A percentile compares a stretch with the other conserved stretches of the same genome.
Conservation (phyloP, 2,329 filamentous ascomycete species). For the Neurospora sp. region DNA sequence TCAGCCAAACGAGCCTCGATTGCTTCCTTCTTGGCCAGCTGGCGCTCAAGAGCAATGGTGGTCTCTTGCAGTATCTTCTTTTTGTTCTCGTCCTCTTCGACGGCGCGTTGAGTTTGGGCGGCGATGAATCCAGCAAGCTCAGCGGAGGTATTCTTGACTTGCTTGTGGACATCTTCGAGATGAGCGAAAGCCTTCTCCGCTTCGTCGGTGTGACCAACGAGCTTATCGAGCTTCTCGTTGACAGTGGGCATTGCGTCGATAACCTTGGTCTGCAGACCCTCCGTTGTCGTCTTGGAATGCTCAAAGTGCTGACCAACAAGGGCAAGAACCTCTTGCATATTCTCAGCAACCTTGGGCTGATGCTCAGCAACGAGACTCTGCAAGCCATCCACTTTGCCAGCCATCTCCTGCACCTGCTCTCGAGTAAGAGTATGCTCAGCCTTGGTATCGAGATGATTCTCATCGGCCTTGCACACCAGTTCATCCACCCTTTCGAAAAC, state of each 20-base stretch:
- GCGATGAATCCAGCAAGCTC: slow-evolving; percentile 78
- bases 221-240: slow-evolving; percentile 47
- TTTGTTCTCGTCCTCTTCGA: slow-evolving; percentile 68
- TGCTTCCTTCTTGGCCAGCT: slow-evolving; percentile 15
- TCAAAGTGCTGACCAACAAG: slow-evolving; percentile 83
- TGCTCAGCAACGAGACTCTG: slow-evolving; percentile 73
- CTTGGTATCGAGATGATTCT: slow-evolving; percentile 63
- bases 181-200: slow-evolving; percentile 47
- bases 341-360: slow-evolving; percentile 79
- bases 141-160: slow-evolving; percentile 74
- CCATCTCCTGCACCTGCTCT: slow-evolving; percentile 67
- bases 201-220: slow-evolving; percentile 60
- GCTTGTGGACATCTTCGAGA: slow-evolving; percentile 72
- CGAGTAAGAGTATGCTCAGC: slow-evolving; percentile 75
- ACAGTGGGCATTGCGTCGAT: slow-evolving; percentile 50
- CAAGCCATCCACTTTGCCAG: slow-evolving; percentile 63
- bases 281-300: slow-evolving; percentile 62
- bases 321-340: slow-evolving; percentile 74
- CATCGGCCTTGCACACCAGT: slow-evolving; percentile 64
- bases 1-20: slow-evolving; percentile 12
- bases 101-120: slow-evolving; percentile 63
- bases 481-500: slow-evolving; percentile 78
- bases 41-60: slow-evolving; percentile 67
- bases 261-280: slow-evolving; percentile 47
- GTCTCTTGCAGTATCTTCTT: slow-evolving; percentile 75